Conservation (phyloP, 2,329 filamentous ascomycete genomes). For the Xylaria sp. region DNA sequence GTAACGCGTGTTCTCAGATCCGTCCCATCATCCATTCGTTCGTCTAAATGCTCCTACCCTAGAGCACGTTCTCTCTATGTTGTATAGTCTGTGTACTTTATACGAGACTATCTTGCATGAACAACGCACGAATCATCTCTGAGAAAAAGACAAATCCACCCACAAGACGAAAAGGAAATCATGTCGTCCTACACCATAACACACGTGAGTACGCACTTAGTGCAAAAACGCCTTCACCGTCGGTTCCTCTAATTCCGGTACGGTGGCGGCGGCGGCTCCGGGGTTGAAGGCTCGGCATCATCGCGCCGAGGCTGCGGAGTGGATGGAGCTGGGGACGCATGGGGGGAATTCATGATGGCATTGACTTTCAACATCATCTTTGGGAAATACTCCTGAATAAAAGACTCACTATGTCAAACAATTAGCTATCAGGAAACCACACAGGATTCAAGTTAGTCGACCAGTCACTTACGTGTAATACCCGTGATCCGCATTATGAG, state of each 20-base stretch:
- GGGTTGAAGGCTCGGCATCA: not conserved
- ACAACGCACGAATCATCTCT: not conserved
- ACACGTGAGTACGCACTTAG: not conserved
- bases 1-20: not conserved
- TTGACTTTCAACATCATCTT: constrained; percentile 57
- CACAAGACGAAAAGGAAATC: not conserved
- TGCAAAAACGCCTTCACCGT: not conserved
- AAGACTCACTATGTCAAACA: constrained; percentile 54
- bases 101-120: not conserved
- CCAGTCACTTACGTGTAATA: constrained; percentile 63
- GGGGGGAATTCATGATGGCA: constrained; percentile 15
- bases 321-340: constrained; percentile 3
- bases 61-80: not conserved
- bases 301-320: not conserved
- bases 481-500: constrained; percentile 73
- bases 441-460: not conserved
- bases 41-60: not conserved
- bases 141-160: not conserved
- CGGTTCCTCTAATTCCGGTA: constrained; percentile 9
- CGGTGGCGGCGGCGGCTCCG: constrained; percentile 15
- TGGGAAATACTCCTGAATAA: constrained; percentile 71
- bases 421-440: not conserved
- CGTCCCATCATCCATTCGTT: not conserved
- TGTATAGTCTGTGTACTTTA: not conserved
- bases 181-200: not conserved